Evolutionary conservation across 257 asterid genomes (phyloP).

Genomic region (Pogostemon cablin): DNA sequence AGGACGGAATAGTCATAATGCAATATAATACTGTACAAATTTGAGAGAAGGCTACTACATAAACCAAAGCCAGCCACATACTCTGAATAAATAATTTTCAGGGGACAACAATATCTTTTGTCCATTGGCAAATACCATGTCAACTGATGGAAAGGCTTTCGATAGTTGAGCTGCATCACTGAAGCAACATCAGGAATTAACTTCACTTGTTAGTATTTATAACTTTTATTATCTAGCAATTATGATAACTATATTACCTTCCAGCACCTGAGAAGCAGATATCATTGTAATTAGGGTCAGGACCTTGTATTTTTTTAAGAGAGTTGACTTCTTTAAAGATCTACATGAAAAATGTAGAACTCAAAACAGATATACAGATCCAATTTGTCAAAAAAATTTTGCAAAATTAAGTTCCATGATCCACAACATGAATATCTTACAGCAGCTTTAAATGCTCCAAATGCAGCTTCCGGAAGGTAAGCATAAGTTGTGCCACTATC

Average conservation of each 20-base stretch:
- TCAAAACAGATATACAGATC: constrained; percentile 16
- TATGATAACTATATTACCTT: constrained; percentile 56
- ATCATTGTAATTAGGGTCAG: constrained; percentile 89
- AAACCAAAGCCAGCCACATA: constrained; percentile 39
- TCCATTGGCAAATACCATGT: constrained; percentile 84
- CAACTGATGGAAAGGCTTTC: constrained; percentile 77
- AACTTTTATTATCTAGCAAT: constrained; percentile 18
- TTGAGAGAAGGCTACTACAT: constrained; percentile 15
- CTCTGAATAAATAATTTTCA: constrained; percentile 96
- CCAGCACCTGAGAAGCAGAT: constrained; percentile 98
- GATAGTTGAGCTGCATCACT: constrained; percentile 77
- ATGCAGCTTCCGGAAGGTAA: constrained; percentile 90
- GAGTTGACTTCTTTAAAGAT: constrained; percentile 65
- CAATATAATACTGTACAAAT: constrained; percentile 11
- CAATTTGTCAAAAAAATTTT: not conserved
- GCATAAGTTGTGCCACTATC: constrained; percentile 99
- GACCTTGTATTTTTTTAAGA: constrained; percentile 83
- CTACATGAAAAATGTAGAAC: constrained; percentile 50
- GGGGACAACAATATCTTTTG: constrained; percentile 86
- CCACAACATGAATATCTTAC: constrained; percentile 56
- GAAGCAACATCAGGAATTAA: constrained; percentile 45
- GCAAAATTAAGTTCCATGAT: constrained; percentile 31
- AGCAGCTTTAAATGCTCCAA: constrained; percentile 77
- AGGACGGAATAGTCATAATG: not conserved
- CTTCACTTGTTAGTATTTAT: constrained; percentile 30